phyloP scores from a whole-genome alignment of 768 basidiomycete species.

The Multifurca ochricompacta region DNA sequence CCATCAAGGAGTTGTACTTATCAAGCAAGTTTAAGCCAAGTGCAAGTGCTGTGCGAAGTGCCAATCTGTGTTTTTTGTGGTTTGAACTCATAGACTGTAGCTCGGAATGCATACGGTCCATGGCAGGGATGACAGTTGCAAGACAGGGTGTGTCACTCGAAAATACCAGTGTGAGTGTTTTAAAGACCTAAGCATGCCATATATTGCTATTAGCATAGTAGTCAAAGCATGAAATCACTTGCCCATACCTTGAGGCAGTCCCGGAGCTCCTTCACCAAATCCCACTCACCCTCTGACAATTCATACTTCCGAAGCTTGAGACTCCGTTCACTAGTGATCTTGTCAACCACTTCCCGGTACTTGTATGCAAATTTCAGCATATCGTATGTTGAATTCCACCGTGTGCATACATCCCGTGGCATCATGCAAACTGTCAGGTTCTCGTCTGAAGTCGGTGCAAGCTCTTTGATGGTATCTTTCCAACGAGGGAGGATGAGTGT shows the following conservation, averaged over 20 bases:
- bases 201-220: no score
- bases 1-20: no score
- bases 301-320: background rate
- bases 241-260: background rate
- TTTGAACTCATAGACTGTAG: no score
- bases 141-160: background rate
- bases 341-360: slow-evolving; percentile 26
- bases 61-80: no score
- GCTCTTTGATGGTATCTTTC: slow-evolving; percentile 17
- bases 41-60: no score
- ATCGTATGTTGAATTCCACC: slow-evolving; percentile 34
- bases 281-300: background rate
- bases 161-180: background rate
- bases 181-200: background rate
- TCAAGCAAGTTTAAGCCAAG: no score
- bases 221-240: no score
- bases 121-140: background rate
- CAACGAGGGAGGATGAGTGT: slow-evolving; percentile 30
- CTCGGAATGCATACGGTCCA: background rate
- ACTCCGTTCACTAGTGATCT: background rate
- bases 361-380: slow-evolving; percentile 31
- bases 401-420: slow-evolving; percentile 32
- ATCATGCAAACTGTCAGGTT: slow-evolving; percentile 24
- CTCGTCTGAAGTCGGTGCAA: background rate
- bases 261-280: background rate